Base-by-base conservation (phyloP, 2,329 filamentous ascomycete species). In the Claviceps monticola region DNA sequence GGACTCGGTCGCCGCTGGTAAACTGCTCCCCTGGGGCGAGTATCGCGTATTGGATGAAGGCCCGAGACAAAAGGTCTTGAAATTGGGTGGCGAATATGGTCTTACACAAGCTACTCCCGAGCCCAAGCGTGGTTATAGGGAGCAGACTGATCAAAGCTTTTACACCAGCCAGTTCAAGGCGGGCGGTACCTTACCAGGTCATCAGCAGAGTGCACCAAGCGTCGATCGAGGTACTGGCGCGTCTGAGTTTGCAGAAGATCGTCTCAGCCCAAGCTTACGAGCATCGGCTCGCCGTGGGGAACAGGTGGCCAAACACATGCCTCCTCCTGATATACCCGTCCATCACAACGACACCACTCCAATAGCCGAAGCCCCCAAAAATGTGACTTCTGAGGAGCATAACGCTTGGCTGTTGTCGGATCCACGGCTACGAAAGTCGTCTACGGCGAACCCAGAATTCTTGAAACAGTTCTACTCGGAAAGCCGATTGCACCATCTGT, bases 391-490 rank as follows among this genome's bases (percentile, higher is more conserved):
- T 0, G 91, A 98, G 66, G 86, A 96, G 62, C 89, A 97, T 66
- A 98, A 97, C 62, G 86, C 87, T 9, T 73, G 85, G 54, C 74
- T 97, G 1, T 74, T 98, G 3, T 80, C 85, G 2, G 89, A 97
- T 61, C 89, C 93, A 2, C 82, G 83, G 37, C 81, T 95, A 59
- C 80, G 88, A 54, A 93, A 94, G 61, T 89, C 89, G 0, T 95
- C 90, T 1, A 89, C 89, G 1, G 86, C 89, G 8, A 94, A 98
- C 58, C 93, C 94, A 0, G 83, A 93, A 38, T 98, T 98, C 55
- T 73, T 98, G 1, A 86, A 91, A 56, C 90, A 97, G 55, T 98
- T 88, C 62, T 98, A 97, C 63, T 86, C 88, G 4, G 90, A 97
- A 68, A 97, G 91, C 55, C 84, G 93, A 23, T 74, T 98, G 19